Percentiles rank a stretch among this genome's conserved stretches.
Evolutionary conservation across 345 rosid species (phyloP).

Genomic region (Sonneratia alba): DNA sequence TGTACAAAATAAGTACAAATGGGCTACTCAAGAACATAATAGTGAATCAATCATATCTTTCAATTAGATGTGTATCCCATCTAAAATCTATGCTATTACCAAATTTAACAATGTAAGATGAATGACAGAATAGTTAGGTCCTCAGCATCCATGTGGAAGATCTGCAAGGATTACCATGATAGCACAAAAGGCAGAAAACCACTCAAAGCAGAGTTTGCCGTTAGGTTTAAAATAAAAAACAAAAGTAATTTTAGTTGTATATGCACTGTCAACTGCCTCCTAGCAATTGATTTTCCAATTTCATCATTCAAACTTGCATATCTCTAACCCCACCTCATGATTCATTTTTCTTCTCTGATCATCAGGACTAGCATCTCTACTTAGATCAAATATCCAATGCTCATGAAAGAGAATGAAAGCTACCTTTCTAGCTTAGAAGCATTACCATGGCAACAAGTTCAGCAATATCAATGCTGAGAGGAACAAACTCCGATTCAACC

Average conservation of each 20-base stretch:
- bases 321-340: background rate
- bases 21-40: background rate
- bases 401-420: background rate
- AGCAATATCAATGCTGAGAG: constrained; percentile 65
- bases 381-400: background rate
- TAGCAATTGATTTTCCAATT: background rate
- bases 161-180: background rate
- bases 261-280: background rate
- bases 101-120: background rate
- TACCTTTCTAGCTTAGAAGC: constrained; percentile 5
- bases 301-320: background rate
- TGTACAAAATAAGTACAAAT: background rate
- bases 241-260: background rate
- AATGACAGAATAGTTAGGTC: background rate
- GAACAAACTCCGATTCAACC: constrained; percentile 60
- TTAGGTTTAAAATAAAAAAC: background rate
- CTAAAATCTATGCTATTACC: background rate
- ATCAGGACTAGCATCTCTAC: background rate
- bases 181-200: background rate
- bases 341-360: background rate
- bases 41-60: background rate
- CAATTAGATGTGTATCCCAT: background rate
- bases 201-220: background rate
- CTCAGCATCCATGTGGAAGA: background rate
- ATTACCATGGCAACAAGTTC: constrained; percentile 84